Base-by-base conservation (phyloP, 2,329 filamentous ascomycete species). In the Tolypocladium ophioglossoides region DNA sequence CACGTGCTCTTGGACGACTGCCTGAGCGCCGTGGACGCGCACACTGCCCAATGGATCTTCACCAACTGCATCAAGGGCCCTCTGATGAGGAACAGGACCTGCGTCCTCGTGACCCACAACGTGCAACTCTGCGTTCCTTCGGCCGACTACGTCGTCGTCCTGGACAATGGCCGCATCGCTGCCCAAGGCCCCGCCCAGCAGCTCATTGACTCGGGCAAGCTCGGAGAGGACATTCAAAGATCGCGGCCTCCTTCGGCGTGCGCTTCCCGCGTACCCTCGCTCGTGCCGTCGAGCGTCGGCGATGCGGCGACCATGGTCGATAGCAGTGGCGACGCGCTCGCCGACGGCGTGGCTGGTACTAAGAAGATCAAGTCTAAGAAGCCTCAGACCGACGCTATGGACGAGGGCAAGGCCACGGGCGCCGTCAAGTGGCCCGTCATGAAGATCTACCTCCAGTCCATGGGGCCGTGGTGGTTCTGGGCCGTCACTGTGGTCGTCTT, bases 401-500 rank as follows among this genome's bases (percentile, higher is more conserved):
- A 83, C 50, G 94, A 99, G 69, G 78, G 78, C 44, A 97, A 95
- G 71, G 86, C 89, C 9, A 84, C 81, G 48, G 94, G 94, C 32
- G 86, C 91, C 41, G 90, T 99, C 62, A 94, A 96, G 68, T 85
- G 90, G 78, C 79, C 82, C 24, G 91, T 96, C 52, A 87, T 99
- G 63, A 75, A 84, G 57, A 83, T 95, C 66, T 99, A 99, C 67
- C 79, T 99, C 20, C 74, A 72, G 56, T 82, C 91, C 59, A 99
- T 99, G 94, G 94, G 94, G n/a, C 79, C 86, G 5, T 96, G 91
- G 89, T 91, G 89, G 78, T 99, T 95, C 73, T 99, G 94, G 94
- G 69, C 86, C 50, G 73, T 88, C 38, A 87, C 91, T 22, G 72
- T 84, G 16, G 61, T 84, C 5, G 85, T 91, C 39, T 97, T 99